Evolutionary conservation across 331 rosid genomes (phyloP).

Genomic region (Prunus yedoensis): DNA sequence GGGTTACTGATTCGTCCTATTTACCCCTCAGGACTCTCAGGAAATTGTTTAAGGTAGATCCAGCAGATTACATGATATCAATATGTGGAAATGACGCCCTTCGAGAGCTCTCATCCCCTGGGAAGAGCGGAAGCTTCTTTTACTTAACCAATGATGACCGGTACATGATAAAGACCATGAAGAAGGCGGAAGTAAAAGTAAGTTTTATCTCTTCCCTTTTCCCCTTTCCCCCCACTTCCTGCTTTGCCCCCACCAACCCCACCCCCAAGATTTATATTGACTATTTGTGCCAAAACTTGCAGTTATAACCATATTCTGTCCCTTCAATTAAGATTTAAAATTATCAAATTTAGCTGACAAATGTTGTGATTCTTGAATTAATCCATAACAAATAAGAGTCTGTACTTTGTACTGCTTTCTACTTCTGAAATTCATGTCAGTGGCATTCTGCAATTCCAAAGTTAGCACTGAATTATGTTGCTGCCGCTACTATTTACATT

Average conservation of each 20-base stretch:
- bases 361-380: background rate
- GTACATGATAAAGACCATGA: constrained; percentile 97
- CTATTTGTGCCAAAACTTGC: background rate
- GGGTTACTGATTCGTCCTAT: constrained; percentile 18
- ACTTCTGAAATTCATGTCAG: no score
- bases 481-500: background rate
- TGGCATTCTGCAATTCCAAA: background rate
- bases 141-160: constrained; percentile 88
- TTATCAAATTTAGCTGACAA: background rate
- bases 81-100: constrained; percentile 92
- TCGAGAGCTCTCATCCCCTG: constrained; percentile 93
- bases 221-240: constrained; percentile 9
- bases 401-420: no score
- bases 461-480: background rate
- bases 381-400: background rate
- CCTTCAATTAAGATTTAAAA: background rate
- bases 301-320: background rate
- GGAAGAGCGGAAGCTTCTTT: constrained; percentile 97
- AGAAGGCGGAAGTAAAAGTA: constrained; percentile 92
- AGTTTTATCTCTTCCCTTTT: constrained; percentile 33
- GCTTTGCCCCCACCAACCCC: background rate
- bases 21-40: constrained; percentile 72
- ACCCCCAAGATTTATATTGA: no score
- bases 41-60: constrained; percentile 87
- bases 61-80: constrained; percentile 94